Percentiles rank a stretch among this genome's conserved stretches.
phyloP scores from a whole-genome alignment of 2,329 filamentous ascomycete genomes.

The Xylaria sp. region DNA sequence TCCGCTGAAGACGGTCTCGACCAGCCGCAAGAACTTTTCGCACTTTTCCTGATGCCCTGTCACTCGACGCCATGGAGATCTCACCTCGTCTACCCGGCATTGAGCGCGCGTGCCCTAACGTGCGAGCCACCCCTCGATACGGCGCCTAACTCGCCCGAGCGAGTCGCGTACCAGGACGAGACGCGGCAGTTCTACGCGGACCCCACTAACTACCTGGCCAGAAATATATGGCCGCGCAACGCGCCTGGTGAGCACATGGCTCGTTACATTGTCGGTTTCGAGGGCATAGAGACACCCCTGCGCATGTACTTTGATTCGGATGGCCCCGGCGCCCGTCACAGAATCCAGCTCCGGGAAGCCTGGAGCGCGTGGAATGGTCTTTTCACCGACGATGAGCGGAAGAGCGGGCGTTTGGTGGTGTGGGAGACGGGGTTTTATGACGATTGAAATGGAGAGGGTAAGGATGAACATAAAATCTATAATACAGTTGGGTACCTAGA shows the following conservation, averaged over 20 bases:
- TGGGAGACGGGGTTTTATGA: conserved; percentile 57
- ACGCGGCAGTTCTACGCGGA: conserved; percentile 88
- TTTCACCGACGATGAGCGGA: conserved; percentile 70
- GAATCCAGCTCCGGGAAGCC: conserved; percentile 56
- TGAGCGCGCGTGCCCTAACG: conserved; percentile 84
- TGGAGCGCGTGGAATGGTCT: conserved; percentile 70
- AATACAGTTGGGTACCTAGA: neutral
- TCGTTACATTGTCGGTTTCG: conserved; percentile 69
- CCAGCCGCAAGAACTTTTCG: conserved; percentile 63
- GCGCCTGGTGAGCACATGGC: conserved; percentile 55
- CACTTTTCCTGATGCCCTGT: conserved; percentile 92
- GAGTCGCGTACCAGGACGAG: conserved; percentile 82
- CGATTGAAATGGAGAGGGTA: conserved; percentile 13
- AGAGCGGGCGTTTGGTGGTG: conserved; percentile 66
- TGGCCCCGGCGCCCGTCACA: conserved; percentile 53
- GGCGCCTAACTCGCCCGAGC: conserved; percentile 65
- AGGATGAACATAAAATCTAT: conserved; percentile 18
- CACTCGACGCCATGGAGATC: conserved; percentile 96
- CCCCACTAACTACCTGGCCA: conserved; percentile 65
- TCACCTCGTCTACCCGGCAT: conserved; percentile 78
- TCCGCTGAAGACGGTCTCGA: conserved; percentile 42
- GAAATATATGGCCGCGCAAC: conserved; percentile 60
- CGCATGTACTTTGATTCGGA: conserved; percentile 55
- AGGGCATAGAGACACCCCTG: conserved; percentile 63
- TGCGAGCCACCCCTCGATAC: conserved; percentile 88